Evolutionary conservation across 371 early-diverging fungal species (phyloP).

Genomic region (Rhizopus delemar): DNA sequence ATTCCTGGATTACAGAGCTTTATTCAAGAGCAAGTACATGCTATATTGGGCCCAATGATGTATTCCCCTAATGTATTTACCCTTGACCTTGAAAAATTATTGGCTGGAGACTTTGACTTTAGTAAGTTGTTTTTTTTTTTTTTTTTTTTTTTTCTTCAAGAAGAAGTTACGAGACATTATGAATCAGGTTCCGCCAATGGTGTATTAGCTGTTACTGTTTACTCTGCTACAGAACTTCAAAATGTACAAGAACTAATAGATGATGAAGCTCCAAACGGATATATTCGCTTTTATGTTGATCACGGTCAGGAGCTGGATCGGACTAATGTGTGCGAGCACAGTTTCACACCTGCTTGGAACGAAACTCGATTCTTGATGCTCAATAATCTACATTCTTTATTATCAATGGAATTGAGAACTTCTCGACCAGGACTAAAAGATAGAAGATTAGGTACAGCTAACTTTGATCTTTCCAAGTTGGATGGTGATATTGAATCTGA

Average conservation of each 20-base stretch:
- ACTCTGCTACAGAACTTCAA: conserved; percentile 75
- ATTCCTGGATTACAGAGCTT: conserved; percentile 83
- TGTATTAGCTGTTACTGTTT: conserved; percentile 78
- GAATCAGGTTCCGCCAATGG: conserved; percentile 74
- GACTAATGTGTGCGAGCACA: conserved; percentile 63
- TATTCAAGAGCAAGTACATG: conserved; percentile 78
- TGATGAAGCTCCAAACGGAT: conserved; percentile 80
- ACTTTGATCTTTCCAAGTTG: conserved; percentile 55
- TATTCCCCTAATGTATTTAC: conserved; percentile 82
- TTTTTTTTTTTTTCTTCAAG: neutral
- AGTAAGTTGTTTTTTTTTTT: conserved; percentile 21
- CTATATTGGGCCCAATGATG: conserved; percentile 78
- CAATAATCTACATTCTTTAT: conserved; percentile 55
- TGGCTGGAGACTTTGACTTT: conserved; percentile 66
- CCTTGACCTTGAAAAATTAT: conserved; percentile 80
- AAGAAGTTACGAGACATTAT: neutral
- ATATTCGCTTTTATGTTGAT: conserved; percentile 71
- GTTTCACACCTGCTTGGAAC: conserved; percentile 62
- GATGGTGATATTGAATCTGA: conserved; percentile 50
- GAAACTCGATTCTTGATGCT: conserved; percentile 60
- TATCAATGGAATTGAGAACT: conserved; percentile 48
- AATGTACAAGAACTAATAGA: conserved; percentile 65
- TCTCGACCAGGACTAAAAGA: conserved; percentile 36
- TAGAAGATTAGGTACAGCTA: conserved; percentile 47
- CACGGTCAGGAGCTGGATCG: conserved; percentile 73